A percentile compares a stretch with the other conserved stretches of the same genome.
phyloP scores from a whole-genome alignment of 2,329 filamentous ascomycete species.

The Scolecobasidium constrictum region DNA sequence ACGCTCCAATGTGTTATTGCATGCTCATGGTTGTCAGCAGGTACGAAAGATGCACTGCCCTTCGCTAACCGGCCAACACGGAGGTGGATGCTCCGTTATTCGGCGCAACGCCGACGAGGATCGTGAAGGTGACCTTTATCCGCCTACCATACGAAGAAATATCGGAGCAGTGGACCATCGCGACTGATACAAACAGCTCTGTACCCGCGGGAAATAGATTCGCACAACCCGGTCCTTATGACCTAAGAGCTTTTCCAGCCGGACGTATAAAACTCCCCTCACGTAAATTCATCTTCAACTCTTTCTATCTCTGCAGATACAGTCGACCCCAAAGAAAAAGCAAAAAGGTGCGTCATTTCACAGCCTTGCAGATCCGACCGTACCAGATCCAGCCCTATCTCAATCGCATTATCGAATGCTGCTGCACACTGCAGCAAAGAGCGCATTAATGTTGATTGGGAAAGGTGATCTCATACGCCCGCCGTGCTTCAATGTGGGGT shows the following conservation, averaged over 20 bases:
- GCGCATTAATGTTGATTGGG: neutral
- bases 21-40: neutral
- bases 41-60: too few species aligned
- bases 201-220: neutral
- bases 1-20: neutral
- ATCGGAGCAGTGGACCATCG: too few species aligned
- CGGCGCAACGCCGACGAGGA: neutral
- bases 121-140: neutral
- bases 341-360: neutral
- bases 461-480: neutral
- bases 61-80: too few species aligned
- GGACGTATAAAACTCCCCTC: too few species aligned
- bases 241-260: neutral
- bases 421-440: neutral
- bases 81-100: neutral
- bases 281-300: too few species aligned
- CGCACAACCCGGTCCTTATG: neutral
- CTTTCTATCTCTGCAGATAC: too few species aligned
- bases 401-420: neutral
- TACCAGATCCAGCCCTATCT: neutral
- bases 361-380: neutral
- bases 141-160: too few species aligned
- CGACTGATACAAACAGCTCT: too few species aligned
- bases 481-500: neutral
- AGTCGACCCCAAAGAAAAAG: neutral